Conservation (phyloP, 164 flowering plant genomes). For the Vitis riparia region DNA sequence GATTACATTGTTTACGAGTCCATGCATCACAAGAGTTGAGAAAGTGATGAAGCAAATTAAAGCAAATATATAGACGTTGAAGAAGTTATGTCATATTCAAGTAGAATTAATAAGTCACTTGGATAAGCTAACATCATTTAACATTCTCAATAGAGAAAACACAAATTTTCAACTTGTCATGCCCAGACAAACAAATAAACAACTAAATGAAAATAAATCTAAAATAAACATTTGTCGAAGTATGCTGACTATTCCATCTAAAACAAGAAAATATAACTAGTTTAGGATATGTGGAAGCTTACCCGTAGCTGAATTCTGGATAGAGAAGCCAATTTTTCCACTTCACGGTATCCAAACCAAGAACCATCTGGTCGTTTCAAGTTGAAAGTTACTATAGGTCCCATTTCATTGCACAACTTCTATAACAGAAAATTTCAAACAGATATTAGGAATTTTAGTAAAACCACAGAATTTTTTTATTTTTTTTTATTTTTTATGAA, state of each 20-base stretch:
- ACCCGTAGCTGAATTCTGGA: slow-evolving; percentile 93
- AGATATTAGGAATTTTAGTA: neutral
- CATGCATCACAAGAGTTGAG: too few species aligned
- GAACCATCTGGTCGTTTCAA: slow-evolving; percentile 82
- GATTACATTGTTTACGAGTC: too few species aligned
- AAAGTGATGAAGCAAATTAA: too few species aligned
- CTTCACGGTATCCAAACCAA: slow-evolving; percentile 93
- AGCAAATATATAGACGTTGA: too few species aligned
- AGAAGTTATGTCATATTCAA: too few species aligned
- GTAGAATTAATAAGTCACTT: too few species aligned
- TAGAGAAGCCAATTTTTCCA: slow-evolving; percentile 92
- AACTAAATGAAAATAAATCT: neutral
- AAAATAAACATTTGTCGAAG: neutral
- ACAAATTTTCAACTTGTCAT: too few species aligned
- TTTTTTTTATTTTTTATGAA: too few species aligned
- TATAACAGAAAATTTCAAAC: slow-evolving; percentile 16
- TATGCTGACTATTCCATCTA: neutral
- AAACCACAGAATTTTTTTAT: neutral
- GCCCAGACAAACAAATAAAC: too few species aligned
- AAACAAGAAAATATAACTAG: neutral
- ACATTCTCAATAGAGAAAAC: too few species aligned
- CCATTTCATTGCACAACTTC: slow-evolving; percentile 40
- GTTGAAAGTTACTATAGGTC: slow-evolving; percentile 82
- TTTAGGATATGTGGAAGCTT: slow-evolving; percentile 16
- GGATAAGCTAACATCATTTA: too few species aligned